These are phyloP conservation scores for Fusarium sp. DNA, from an alignment of 2,329 filamentous ascomycete genomes.

Conservation along the genomic window DNA sequence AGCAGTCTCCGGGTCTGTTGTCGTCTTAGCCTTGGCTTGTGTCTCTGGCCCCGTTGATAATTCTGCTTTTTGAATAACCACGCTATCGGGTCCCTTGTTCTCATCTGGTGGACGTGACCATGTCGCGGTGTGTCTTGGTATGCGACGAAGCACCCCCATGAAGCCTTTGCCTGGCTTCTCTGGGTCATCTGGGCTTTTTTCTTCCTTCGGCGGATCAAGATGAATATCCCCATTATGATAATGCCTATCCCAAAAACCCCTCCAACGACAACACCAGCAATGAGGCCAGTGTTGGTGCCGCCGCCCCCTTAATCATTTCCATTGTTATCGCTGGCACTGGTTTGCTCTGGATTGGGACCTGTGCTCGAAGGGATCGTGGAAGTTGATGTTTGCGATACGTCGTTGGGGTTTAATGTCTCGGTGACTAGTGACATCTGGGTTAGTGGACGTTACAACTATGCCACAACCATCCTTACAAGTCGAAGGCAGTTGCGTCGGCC, in stretches of 20 bases:
- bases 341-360: neutral
- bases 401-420: neutral
- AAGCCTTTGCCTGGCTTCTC: neutral
- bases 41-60: neutral
- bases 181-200: neutral
- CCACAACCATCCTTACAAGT: neutral
- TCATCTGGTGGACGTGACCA: neutral
- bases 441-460: neutral
- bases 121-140: neutral
- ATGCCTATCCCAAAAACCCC: neutral
- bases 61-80: neutral
- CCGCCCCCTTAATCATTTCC: neutral
- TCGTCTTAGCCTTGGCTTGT: neutral
- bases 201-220: neutral
- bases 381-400: neutral
- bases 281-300: neutral
- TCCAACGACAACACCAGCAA: neutral
- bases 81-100: neutral
- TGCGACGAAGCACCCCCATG: neutral
- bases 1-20: neutral
- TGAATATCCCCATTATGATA: neutral
- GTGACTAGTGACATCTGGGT: neutral
- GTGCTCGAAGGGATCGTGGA: neutral
- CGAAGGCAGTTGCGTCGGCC: neutral
- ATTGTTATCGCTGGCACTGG: neutral